These are phyloP conservation scores for Fomitopsis pulvina DNA, from an alignment of 768 basidiomycete species.

Conservation along the genomic window DNA sequence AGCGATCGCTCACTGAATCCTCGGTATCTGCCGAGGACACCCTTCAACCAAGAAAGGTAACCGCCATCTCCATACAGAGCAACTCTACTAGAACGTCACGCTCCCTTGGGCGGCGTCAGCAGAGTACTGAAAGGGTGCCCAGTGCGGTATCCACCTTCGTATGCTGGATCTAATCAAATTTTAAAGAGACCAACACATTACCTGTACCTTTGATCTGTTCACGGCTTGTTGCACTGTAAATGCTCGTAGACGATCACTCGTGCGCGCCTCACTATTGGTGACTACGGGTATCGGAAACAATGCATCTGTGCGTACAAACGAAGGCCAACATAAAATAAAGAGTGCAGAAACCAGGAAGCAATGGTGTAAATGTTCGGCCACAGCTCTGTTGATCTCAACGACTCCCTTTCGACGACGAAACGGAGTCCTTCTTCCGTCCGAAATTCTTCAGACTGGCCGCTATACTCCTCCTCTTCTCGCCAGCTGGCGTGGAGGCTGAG, in stretches of 20 bases:
- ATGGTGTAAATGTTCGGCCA: constrained; percentile 14
- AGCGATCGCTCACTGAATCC: too few species aligned
- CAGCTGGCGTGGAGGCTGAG: constrained; percentile 24
- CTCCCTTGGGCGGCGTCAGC: too few species aligned
- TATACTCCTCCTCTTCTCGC: constrained; percentile 53
- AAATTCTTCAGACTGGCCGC: constrained; percentile 52
- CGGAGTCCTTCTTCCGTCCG: constrained; percentile 49
- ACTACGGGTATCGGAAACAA: constrained; percentile 19
- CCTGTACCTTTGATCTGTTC: too few species aligned
- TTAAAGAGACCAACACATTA: too few species aligned
- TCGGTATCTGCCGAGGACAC: neutral
- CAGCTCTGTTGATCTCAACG: constrained; percentile 2
- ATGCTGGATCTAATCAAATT: too few species aligned
- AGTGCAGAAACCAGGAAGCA: constrained; percentile 8
- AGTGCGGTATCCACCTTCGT: too few species aligned
- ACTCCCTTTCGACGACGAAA: constrained; percentile 38
- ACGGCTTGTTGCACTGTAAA: too few species aligned
- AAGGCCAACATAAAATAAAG: constrained; percentile 9
- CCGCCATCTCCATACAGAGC: neutral
- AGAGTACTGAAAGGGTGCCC: too few species aligned
- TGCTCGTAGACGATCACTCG: neutral
- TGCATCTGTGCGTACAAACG: constrained; percentile 16
- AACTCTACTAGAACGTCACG: neutral
- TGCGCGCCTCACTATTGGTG: constrained; percentile 10
- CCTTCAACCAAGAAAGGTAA: neutral